phyloP scores from a whole-genome alignment of 2,329 filamentous ascomycete species.

The Chaetomium olivaceum region DNA sequence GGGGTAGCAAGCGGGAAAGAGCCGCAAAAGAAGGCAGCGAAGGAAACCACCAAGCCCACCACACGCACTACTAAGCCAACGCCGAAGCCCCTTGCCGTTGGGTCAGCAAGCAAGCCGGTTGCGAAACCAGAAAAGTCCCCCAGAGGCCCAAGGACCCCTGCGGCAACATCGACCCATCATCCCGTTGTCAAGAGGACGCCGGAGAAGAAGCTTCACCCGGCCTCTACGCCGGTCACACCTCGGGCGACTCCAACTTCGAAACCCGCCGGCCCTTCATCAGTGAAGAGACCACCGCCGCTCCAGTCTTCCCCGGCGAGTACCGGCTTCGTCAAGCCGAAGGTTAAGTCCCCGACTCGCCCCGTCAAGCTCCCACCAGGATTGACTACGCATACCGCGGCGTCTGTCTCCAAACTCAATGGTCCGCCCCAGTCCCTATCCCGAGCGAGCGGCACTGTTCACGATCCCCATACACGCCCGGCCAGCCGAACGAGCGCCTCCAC shows the following conservation, averaged over 20 bases:
- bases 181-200: conserved; percentile 35
- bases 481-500: conserved; percentile 49
- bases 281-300: conserved; percentile 48
- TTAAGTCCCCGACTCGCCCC: conserved; percentile 69
- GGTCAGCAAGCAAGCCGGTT: conserved; percentile 37
- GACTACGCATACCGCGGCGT: conserved; percentile 69
- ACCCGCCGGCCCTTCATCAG: conserved; percentile 37
- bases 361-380: conserved; percentile 66
- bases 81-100: conserved; percentile 36
- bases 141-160: conserved; percentile 44
- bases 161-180: conserved; percentile 36
- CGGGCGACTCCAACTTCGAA: conserved; percentile 36
- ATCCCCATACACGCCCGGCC: conserved; percentile 43
- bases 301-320: conserved; percentile 45
- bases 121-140: conserved; percentile 43
- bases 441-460: conserved; percentile 42
- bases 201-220: conserved; percentile 41
- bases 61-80: conserved; percentile 20
- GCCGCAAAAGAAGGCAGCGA: not conserved
- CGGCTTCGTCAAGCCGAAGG: conserved; percentile 58
- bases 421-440: conserved; percentile 46
- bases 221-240: conserved; percentile 39
- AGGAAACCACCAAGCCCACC: conserved; percentile 20
- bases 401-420: conserved; percentile 58
- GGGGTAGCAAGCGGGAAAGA: conserved; percentile 18